Evolutionary conservation across 1,284 basidiomycete species (phyloP), one percentile per base, ranked within the genome.

Genomic region (Microstroma glucosiphilum): DNA sequence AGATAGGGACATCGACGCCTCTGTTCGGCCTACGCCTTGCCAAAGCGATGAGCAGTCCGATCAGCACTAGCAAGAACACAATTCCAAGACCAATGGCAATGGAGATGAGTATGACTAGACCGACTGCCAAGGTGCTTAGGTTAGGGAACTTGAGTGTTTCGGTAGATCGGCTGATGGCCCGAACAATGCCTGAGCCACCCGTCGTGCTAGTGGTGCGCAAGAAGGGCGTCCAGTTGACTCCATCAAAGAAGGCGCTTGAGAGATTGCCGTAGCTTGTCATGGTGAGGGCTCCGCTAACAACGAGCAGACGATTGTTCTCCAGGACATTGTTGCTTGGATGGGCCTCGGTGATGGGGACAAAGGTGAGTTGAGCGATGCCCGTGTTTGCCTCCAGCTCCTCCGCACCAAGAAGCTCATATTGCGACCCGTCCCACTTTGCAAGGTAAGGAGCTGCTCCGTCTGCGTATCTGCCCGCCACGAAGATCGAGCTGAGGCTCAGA

Each of bases 1-100:
- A 66, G 30, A 69, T 26, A 6, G 67, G 68, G 42, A 70, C 68
- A 55, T 60, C 71, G 58, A 68, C 57, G 48, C 66, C 58, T 15
- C 57, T 23, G 58, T 69, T 66, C n/a, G 68, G 64, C 78, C 91
- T 87, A 4, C 60, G 54, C 17, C 58, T 17, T 19, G 42, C 42
- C 6, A 59, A 25, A 0, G 91, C 88, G 87, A 91, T 91, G 49
- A 97, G 82, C 55, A 97, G 88, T 56, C 91, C 91, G 62, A 92
- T 83, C 42, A 96, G 82, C 15, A 91, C 89, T 23, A 96, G 84
- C 0, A 97, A 82, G 82, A 98, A 92, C 59, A 98, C 91, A 25
- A 97, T 86, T 26, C 92, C 94, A 11, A 93, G 91, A 3, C 91
- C 88, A 67, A 97, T 96, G 37, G 93, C 94, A 70, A 98, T 96